A percentile compares a stretch with the other conserved stretches of the same genome.
These are phyloP conservation scores for Pelargonium citronellum DNA, from an alignment of 441 rosid species.

Conservation along the genomic window DNA sequence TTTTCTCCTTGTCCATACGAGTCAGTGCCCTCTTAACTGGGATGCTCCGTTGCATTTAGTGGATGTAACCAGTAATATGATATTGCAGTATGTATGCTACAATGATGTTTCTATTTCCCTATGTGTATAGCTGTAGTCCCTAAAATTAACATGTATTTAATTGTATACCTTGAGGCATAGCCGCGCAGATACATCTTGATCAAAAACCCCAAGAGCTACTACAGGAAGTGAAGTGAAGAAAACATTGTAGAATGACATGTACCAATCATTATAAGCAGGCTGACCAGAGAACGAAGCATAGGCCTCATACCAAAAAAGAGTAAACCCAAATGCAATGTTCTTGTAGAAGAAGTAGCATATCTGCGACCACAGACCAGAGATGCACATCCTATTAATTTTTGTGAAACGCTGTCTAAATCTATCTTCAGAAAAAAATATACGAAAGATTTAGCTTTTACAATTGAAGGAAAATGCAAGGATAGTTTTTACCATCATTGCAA, in stretches of 20 bases:
- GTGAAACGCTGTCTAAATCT: background rate
- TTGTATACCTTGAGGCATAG: conserved; percentile 63
- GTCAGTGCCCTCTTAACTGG: no score
- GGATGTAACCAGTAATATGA: no score
- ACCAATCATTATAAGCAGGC: conserved; percentile 86
- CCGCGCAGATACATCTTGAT: conserved; percentile 77
- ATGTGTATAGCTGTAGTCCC: no score
- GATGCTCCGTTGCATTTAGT: no score
- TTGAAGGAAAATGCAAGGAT: background rate
- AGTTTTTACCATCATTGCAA: conserved; percentile 70
- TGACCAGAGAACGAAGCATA: conserved; percentile 87
- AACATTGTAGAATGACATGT: conserved; percentile 66
- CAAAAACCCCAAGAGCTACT: conserved; percentile 85
- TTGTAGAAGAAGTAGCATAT: conserved; percentile 97
- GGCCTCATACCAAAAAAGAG: conserved; percentile 76
- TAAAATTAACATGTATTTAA: background rate
- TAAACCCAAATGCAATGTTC: conserved; percentile 85
- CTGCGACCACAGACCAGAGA: conserved; percentile 35
- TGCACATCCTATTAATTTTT: conserved; percentile 7
- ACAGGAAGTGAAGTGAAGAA: conserved; percentile 98
- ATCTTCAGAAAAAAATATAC: background rate
- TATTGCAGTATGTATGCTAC: no score
- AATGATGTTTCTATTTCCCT: no score
- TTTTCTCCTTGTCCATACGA: no score
- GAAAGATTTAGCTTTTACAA: background rate